These are phyloP conservation scores for Akebia trifoliata DNA, from an alignment of 164 flowering plant species.

Conservation along the genomic window DNA sequence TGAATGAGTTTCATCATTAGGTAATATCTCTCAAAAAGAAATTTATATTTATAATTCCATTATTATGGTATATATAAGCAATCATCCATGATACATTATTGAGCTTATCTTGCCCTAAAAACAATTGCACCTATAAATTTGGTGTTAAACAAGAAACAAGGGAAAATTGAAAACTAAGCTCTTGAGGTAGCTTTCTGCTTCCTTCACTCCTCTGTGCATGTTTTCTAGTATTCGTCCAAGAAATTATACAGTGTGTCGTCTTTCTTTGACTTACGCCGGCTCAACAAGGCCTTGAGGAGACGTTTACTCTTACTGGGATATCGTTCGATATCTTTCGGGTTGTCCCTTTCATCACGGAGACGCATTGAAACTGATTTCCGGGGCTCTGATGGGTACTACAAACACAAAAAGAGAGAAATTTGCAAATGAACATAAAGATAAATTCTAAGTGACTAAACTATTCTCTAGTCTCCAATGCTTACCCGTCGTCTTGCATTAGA, in stretches of 20 bases:
- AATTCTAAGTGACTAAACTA: not conserved
- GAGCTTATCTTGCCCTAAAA: not conserved
- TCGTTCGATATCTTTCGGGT: conserved; percentile 42
- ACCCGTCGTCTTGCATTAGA: conserved; percentile 41
- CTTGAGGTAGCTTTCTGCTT: not conserved
- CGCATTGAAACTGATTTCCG: conserved; percentile 65
- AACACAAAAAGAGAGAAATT: conserved; percentile 4
- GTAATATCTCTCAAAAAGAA: not conserved
- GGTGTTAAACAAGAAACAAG: not conserved
- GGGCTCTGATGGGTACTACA: conserved; percentile 59
- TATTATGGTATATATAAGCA: not conserved
- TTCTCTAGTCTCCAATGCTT: conserved; percentile 3
- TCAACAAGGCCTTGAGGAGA: conserved; percentile 65
- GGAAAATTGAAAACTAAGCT: not conserved
- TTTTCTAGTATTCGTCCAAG: conserved; percentile 67
- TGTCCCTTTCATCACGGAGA: conserved; percentile 37
- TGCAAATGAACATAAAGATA: not conserved
- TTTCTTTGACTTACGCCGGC: conserved; percentile 71
- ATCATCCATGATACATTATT: not conserved
- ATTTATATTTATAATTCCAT: not conserved
- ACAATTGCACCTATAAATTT: not conserved
- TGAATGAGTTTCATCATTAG: too few species aligned
- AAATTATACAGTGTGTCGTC: conserved; percentile 59
- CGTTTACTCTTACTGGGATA: conserved; percentile 68
- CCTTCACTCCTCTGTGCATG: too few species aligned